Conservation (phyloP, 371 early-diverging fungal species). For the Apophysomyces sp. region DNA sequence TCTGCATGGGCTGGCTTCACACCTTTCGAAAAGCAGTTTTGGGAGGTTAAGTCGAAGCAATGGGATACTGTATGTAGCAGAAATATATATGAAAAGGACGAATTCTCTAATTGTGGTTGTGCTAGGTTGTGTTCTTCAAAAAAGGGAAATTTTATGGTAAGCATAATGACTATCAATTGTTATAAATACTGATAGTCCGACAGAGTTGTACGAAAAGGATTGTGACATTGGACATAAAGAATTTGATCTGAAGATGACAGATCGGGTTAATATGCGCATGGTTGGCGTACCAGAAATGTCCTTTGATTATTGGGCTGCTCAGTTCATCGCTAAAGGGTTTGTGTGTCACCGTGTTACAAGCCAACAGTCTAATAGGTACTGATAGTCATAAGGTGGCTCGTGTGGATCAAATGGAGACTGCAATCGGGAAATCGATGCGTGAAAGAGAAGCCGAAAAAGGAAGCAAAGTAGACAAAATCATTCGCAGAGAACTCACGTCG, state of each 20-base stretch:
- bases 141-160: slow-evolving; percentile 98
- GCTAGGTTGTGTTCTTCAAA: slow-evolving; percentile 98
- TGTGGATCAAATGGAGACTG: slow-evolving; percentile 99
- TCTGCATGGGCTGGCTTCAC: slow-evolving; percentile 86
- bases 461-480: slow-evolving; percentile 80
- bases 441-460: slow-evolving; percentile 57
- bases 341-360: background rate
- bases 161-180: background rate
- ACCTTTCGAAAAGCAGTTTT: slow-evolving; percentile 99
- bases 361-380: background rate
- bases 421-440: slow-evolving; percentile 94
- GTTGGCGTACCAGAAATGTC: slow-evolving; percentile 97
- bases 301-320: slow-evolving; percentile 96
- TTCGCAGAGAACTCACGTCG: slow-evolving; percentile 93
- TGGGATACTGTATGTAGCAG: slow-evolving; percentile 83
- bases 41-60: slow-evolving; percentile 96
- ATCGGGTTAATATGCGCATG: slow-evolving; percentile 99
- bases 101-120: too few species aligned
- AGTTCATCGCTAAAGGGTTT: slow-evolving; percentile 96
- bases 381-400: slow-evolving; percentile 86
- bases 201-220: slow-evolving; percentile 99
- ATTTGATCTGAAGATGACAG: slow-evolving; percentile 97
- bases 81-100: background rate
- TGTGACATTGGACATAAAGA: slow-evolving; percentile 97
- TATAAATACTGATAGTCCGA: slow-evolving; percentile 4